Percentiles rank a stretch among this genome's conserved stretches.
Evolutionary conservation across 2,329 filamentous ascomycete genomes (phyloP).

Genomic region (Aspergillus quadrilineatus): DNA sequence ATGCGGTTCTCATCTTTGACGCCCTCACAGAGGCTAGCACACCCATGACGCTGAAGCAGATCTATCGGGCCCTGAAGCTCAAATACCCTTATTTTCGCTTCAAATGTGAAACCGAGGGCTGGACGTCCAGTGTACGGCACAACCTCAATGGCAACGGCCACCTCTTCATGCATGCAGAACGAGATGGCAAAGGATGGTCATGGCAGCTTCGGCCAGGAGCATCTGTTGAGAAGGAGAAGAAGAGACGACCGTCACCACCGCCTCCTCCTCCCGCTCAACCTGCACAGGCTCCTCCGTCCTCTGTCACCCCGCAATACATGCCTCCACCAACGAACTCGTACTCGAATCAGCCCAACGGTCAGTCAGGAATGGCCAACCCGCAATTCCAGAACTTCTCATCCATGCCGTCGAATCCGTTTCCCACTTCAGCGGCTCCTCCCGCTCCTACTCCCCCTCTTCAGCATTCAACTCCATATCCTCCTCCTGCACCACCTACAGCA

Average conservation of each 20-base stretch:
- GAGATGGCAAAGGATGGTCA: constrained; percentile 62
- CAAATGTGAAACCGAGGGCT: constrained; percentile 63
- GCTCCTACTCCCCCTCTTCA: constrained; percentile 21
- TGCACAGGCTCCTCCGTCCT: constrained; percentile 25
- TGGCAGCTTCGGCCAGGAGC: constrained; percentile 61
- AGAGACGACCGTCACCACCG: constrained; percentile 50
- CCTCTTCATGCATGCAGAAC: constrained; percentile 61
- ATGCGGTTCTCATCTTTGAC: constrained; percentile 64
- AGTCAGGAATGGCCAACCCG: constrained; percentile 32
- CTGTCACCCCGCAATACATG: constrained; percentile 36
- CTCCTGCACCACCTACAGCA: constrained; percentile 25
- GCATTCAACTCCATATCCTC: constrained; percentile 26
- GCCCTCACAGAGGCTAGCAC: constrained; percentile 57
- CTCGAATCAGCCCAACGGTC: constrained; percentile 28
- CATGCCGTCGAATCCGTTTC: constrained; percentile 33
- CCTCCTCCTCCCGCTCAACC: constrained; percentile 39
- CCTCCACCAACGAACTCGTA: constrained; percentile 35
- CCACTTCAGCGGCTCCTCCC: constrained; percentile 27
- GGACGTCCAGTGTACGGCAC: constrained; percentile 67
- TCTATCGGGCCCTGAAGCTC: constrained; percentile 63
- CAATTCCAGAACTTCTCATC: constrained; percentile 39
- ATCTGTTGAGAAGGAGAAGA: constrained; percentile 60
- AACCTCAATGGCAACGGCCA: constrained; percentile 59
- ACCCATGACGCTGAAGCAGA: constrained; percentile 64
- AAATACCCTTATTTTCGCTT: constrained; percentile 63